phyloP scores from a whole-genome alignment of 768 basidiomycete genomes.

The Termitomyces sp. region DNA sequence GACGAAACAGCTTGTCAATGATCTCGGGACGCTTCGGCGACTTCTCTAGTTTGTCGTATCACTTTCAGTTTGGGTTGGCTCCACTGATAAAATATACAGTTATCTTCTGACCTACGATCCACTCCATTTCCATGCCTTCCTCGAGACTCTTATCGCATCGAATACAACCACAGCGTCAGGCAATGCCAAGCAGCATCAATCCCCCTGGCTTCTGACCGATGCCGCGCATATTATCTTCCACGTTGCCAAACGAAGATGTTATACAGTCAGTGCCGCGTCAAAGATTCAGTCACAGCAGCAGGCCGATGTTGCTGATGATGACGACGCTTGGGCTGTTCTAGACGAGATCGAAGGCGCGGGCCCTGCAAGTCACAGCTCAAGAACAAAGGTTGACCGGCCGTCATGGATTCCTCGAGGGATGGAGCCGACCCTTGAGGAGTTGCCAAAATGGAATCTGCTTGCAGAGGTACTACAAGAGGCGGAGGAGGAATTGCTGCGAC shows the following conservation, averaged over 20 bases:
- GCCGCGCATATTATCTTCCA: slow-evolving; percentile 86
- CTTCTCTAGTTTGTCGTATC: slow-evolving; percentile 64
- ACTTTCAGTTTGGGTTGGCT: background rate
- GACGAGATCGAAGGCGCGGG: slow-evolving; percentile 51
- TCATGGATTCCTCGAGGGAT: slow-evolving; percentile 74
- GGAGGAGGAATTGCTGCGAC: slow-evolving; percentile 76
- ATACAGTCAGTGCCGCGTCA: slow-evolving; percentile 38
- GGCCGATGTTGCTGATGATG: slow-evolving; percentile 49
- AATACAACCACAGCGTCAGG: slow-evolving; percentile 45
- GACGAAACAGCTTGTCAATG: slow-evolving; percentile 88
- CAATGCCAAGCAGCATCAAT: slow-evolving; percentile 58
- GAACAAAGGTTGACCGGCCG: slow-evolving; percentile 29
- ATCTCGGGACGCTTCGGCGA: slow-evolving; percentile 80
- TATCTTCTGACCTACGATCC: slow-evolving; percentile 90
- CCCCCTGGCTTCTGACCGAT: slow-evolving; percentile 90
- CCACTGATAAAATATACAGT: slow-evolving; percentile 29
- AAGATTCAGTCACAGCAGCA: slow-evolving; percentile 21
- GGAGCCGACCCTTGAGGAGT: slow-evolving; percentile 87
- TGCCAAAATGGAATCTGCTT: slow-evolving; percentile 90
- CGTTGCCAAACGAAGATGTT: slow-evolving; percentile 79
- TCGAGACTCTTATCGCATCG: slow-evolving; percentile 80
- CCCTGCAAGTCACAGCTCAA: slow-evolving; percentile 6
- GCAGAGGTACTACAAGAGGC: slow-evolving; percentile 87
- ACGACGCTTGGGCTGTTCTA: slow-evolving; percentile 73
- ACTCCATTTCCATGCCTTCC: slow-evolving; percentile 85